A percentile compares a stretch with the other conserved stretches of the same genome.
Conservation (phyloP, 345 rosid genomes). For the Corymbia maculata region DNA sequence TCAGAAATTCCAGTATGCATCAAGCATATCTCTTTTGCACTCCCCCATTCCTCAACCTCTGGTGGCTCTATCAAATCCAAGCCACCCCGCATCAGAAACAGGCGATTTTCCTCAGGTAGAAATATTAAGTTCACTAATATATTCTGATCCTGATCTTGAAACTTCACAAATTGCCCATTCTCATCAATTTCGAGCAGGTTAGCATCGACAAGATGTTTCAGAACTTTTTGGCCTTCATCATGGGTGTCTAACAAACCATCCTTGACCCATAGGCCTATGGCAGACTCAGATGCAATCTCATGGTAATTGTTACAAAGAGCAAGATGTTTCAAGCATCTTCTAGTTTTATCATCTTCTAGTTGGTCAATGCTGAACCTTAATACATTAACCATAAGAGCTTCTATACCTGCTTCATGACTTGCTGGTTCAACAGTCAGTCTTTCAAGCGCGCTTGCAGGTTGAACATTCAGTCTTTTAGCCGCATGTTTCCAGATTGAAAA, state of each 20-base stretch:
- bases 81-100: neutral
- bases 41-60: conserved; percentile 7
- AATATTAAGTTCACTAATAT: neutral
- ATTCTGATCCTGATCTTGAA: neutral
- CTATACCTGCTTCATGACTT: neutral
- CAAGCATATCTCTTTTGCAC: neutral
- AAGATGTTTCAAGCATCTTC: neutral
- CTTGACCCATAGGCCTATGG: neutral
- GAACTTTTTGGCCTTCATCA: neutral
- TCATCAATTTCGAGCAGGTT: neutral
- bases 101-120: neutral
- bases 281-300: neutral
- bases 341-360: neutral
- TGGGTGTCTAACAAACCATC: neutral
- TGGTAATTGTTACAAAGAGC: neutral
- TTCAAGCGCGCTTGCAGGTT: neutral
- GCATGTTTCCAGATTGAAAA: neutral
- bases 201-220: neutral
- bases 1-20: conserved; percentile 2
- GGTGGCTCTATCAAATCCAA: conserved; percentile 1
- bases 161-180: neutral
- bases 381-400: neutral
- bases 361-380: neutral
- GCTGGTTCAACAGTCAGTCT: neutral
- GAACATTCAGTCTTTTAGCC: neutral